Evolutionary conservation across 2,329 filamentous ascomycete species (phyloP).

Genomic region (Fusarium nelsonii): DNA sequence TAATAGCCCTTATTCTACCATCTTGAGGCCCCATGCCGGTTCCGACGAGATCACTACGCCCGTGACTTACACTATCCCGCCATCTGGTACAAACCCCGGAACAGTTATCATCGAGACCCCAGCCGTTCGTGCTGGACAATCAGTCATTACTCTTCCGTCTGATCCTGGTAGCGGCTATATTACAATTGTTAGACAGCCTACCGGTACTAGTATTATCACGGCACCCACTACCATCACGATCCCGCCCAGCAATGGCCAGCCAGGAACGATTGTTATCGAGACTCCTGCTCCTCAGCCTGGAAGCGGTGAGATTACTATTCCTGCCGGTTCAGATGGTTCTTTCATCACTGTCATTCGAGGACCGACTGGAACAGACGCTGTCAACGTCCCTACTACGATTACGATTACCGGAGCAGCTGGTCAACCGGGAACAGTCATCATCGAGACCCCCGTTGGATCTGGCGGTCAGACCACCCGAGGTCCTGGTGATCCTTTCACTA

Average conservation of each 20-base stretch:
- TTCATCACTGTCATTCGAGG: conserved; percentile 28
- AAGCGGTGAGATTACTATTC: conserved; percentile 29
- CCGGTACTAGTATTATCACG: conserved; percentile 19
- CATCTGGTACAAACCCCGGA: conserved; percentile 20
- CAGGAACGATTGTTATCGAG: conserved; percentile 37
- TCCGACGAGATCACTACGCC: conserved; percentile 31
- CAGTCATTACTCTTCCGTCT: conserved; percentile 30
- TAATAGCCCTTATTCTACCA: conserved; percentile 23
- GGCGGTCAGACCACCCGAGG: conserved; percentile 15
- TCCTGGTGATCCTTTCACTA: conserved; percentile 22
- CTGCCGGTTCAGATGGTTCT: conserved; percentile 24
- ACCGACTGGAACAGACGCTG: conserved; percentile 27
- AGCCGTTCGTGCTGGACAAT: conserved; percentile 20
- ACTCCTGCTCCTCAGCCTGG: conserved; percentile 25
- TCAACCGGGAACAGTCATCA: conserved; percentile 34
- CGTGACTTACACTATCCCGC: conserved; percentile 28
- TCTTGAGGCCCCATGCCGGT: conserved; percentile 28
- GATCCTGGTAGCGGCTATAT: conserved; percentile 36
- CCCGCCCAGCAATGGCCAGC: conserved; percentile 4
- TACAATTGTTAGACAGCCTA: conserved; percentile 26
- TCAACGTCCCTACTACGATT: conserved; percentile 25
- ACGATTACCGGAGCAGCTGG: conserved; percentile 26
- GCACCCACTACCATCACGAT: conserved; percentile 36
- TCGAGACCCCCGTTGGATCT: conserved; percentile 27
- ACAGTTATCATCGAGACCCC: conserved; percentile 36